A percentile compares a stretch with the other conserved stretches of the same genome.
Evolutionary conservation across 305 asterid genomes (phyloP).

Genomic region (Vinca major): DNA sequence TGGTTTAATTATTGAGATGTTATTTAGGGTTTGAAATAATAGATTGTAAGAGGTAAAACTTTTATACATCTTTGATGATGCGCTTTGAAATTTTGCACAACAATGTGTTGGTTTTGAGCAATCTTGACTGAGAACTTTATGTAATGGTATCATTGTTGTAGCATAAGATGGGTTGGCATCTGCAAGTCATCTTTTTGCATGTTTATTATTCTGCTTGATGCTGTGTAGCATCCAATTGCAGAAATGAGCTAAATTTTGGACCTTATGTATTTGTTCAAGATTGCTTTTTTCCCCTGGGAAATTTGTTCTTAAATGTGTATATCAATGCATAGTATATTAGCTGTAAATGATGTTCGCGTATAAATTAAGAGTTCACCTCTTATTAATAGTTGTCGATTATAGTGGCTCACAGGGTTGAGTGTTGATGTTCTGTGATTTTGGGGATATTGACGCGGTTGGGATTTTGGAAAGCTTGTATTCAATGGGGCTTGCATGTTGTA

Average conservation of each 20-base stretch:
- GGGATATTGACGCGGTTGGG: background rate
- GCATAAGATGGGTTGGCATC: background rate
- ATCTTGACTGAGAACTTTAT: background rate
- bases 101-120: background rate
- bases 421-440: background rate
- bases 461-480: background rate
- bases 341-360: background rate
- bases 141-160: background rate
- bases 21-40: slow-evolving; percentile 9
- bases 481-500: background rate
- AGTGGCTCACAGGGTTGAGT: background rate
- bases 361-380: background rate
- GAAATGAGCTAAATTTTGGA: background rate
- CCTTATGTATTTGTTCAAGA: background rate
- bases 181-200: background rate
- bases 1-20: background rate
- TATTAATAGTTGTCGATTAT: background rate
- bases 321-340: background rate
- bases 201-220: background rate
- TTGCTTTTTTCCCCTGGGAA: background rate
- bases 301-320: background rate
- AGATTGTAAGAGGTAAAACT: background rate
- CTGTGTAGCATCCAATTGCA: background rate
- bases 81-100: background rate
- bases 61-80: background rate